phyloP scores from a whole-genome alignment of 2,329 filamentous ascomycete genomes.

The Fusarium heterosporum region DNA sequence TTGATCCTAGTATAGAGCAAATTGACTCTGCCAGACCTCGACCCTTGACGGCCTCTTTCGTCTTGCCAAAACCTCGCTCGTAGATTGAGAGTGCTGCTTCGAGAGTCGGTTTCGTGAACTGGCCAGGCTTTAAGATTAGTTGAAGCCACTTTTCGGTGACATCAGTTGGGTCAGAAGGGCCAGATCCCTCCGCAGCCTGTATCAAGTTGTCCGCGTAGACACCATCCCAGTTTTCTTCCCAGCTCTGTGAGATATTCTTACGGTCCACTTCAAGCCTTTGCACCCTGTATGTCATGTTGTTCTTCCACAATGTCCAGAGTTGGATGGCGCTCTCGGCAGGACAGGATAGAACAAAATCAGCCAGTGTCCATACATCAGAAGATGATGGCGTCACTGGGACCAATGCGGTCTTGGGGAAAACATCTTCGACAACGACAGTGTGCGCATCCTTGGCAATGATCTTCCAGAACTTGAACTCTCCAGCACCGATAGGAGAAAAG shows the following conservation, averaged over 20 bases:
- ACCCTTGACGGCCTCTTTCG: constrained; percentile 56
- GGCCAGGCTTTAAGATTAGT: constrained; percentile 83
- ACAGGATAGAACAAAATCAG: constrained; percentile 76
- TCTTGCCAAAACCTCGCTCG: constrained; percentile 67
- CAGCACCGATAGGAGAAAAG: constrained; percentile 87
- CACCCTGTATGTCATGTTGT: constrained; percentile 81
- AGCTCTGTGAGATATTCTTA: constrained; percentile 70
- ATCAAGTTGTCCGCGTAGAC: constrained; percentile 71
- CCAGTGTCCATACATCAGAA: constrained; percentile 82
- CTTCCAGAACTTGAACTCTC: constrained; percentile 95
- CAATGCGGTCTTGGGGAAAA: constrained; percentile 71
- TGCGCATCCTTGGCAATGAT: constrained; percentile 74
- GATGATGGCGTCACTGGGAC: constrained; percentile 76
- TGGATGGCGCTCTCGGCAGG: constrained; percentile 66
- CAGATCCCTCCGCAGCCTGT: constrained; percentile 67
- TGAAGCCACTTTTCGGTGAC: constrained; percentile 87
- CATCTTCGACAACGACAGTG: constrained; percentile 74
- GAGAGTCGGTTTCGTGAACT: constrained; percentile 82
- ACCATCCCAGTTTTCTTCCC: constrained; percentile 77
- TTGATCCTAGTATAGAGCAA: constrained; percentile 76
- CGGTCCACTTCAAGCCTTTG: constrained; percentile 79
- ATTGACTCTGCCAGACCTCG: constrained; percentile 80
- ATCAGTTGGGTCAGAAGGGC: constrained; percentile 74
- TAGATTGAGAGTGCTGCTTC: constrained; percentile 88
- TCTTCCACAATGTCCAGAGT: constrained; percentile 86